phyloP scores from a whole-genome alignment of 257 asterid genomes.

The Datura wrightii region DNA sequence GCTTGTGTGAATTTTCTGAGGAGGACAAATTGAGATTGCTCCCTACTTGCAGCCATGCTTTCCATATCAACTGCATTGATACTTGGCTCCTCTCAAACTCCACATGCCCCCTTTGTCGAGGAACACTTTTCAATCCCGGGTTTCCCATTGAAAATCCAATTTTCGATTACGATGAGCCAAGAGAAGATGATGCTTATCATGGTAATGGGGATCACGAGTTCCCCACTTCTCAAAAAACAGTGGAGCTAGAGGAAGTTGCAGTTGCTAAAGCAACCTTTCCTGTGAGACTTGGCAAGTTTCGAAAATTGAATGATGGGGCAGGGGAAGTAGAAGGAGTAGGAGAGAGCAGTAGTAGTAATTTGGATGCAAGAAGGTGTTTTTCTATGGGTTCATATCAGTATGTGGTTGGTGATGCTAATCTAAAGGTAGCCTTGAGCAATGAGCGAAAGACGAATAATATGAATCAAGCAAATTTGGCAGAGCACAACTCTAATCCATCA shows the following conservation, averaged over 20 bases:
- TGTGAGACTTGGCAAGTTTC: constrained; percentile 72
- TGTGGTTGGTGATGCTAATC: constrained; percentile 78
- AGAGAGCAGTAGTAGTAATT: constrained; percentile 81
- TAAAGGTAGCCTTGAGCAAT: constrained; percentile 69
- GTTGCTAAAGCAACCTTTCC: constrained; percentile 64
- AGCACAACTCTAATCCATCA: constrained; percentile 35
- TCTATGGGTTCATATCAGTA: constrained; percentile 95
- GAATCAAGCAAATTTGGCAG: not conserved
- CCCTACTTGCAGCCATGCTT: constrained; percentile 93
- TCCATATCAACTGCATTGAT: constrained; percentile 83
- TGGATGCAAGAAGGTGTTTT: constrained; percentile 89
- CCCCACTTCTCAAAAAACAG: constrained; percentile 56
- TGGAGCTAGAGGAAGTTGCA: constrained; percentile 62
- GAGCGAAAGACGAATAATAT: constrained; percentile 33
- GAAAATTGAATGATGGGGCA: constrained; percentile 47
- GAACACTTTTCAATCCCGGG: constrained; percentile 73
- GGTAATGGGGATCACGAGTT: constrained; percentile 47
- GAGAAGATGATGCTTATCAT: constrained; percentile 66
- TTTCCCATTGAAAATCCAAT: constrained; percentile 79
- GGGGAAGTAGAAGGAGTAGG: constrained; percentile 52
- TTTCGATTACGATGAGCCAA: constrained; percentile 66
- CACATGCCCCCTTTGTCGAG: constrained; percentile 93
- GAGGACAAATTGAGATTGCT: constrained; percentile 84
- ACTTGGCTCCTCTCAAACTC: constrained; percentile 97
- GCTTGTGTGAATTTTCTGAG: constrained; percentile 80